Conservation (phyloP, 2,329 filamentous ascomycete species). For the Penicillium digitatum region DNA sequence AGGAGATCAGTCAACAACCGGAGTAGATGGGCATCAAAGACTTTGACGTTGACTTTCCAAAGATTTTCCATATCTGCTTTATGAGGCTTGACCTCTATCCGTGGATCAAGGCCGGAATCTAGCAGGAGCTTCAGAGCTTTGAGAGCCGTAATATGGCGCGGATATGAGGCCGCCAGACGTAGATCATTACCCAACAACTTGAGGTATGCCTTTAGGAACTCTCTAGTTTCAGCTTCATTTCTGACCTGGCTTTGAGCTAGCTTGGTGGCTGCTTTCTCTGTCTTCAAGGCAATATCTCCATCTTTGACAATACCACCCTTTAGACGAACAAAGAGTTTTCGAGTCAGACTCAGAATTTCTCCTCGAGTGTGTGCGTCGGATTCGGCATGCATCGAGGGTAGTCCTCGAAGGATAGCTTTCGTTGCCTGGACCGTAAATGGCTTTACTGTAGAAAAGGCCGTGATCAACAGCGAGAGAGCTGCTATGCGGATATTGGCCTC, state of each 20-base stretch:
- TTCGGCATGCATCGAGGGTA: constrained; percentile 73
- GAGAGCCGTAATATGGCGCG: constrained; percentile 77
- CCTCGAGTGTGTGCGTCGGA: constrained; percentile 82
- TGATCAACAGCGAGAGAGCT: constrained; percentile 75
- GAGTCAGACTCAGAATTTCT: constrained; percentile 69
- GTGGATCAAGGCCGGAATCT: constrained; percentile 61
- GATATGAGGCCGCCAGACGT: constrained; percentile 78
- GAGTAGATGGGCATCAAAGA: constrained; percentile 40
- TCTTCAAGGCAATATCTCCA: constrained; percentile 27
- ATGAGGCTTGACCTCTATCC: constrained; percentile 39
- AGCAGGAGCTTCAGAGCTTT: constrained; percentile 66
- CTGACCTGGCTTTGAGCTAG: constrained; percentile 35
- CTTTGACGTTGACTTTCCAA: constrained; percentile 49
- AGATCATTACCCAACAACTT: constrained; percentile 70
- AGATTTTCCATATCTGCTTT: constrained; percentile 50
- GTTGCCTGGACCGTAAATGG: constrained; percentile 65
- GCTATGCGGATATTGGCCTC: constrained; percentile 67
- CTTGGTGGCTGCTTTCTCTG: constrained; percentile 11
- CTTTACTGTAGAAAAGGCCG: constrained; percentile 68
- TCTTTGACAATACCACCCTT: constrained; percentile 57
- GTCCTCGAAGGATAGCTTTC: constrained; percentile 58
- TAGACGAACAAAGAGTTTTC: constrained; percentile 72
- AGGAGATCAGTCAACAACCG: constrained; percentile 71
- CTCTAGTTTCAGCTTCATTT: constrained; percentile 48
- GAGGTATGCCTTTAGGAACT: constrained; percentile 71